These are phyloP conservation scores for Cymodocea nodosa DNA, from an alignment of 116 monocot genomes.

Conservation along the genomic window DNA sequence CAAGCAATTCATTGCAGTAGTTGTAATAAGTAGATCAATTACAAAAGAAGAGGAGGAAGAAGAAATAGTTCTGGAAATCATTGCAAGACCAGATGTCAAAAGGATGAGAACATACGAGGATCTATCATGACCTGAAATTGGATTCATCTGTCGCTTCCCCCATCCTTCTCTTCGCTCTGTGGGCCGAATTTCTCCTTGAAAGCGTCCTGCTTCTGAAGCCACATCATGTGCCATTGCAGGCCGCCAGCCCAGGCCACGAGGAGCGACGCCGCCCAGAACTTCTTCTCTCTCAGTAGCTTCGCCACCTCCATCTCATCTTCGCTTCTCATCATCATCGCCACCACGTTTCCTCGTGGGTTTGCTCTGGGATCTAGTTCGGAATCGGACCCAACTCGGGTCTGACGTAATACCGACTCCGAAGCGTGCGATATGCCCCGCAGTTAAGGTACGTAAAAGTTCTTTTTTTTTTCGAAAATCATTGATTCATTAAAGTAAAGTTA, in stretches of 20 bases:
- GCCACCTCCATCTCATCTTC: constrained; percentile 3
- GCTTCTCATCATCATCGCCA: not conserved
- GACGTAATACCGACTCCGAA: no score
- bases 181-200: constrained; percentile 79
- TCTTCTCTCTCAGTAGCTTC: constrained; percentile 58
- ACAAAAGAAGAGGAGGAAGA: no score
- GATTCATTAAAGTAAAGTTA: no score
- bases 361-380: no score
- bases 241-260: constrained; percentile 72
- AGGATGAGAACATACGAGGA: no score
- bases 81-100: not conserved
- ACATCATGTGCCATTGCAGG: constrained; percentile 90
- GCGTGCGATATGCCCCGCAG: no score
- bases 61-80: not conserved
- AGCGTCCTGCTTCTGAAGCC: constrained; percentile 84
- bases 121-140: not conserved
- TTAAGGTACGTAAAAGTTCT: no score
- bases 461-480: no score
- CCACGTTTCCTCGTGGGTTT: not conserved
- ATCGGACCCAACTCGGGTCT: no score
- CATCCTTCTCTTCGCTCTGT: constrained; percentile 1
- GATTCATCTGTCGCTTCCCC: not conserved
- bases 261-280: constrained; percentile 73
- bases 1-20: no score
- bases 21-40: no score